Evolutionary conservation across 768 basidiomycete genomes (phyloP), one percentile per base, ranked within the genome.

Genomic region (Tulasnella sp.): DNA sequence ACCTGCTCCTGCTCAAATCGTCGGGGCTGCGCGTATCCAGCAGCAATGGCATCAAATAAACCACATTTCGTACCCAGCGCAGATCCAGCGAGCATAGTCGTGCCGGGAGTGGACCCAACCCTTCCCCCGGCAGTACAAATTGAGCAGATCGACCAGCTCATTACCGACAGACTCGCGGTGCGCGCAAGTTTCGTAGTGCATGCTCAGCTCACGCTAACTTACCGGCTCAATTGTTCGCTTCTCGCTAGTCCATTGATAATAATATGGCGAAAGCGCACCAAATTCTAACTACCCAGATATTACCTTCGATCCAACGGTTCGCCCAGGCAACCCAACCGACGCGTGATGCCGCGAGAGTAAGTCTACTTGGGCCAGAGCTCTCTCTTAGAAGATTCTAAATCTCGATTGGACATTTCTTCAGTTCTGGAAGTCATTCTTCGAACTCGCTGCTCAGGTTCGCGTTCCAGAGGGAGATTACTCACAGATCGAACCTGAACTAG

Each of bases 391-490:
- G 42, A 46, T 18, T 2, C 32, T 48, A 6, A 51, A 20, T n/a
- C 69, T 20, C 29, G 55, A n/a, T 37, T 7, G 20, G 20, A 26
- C 15, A 9, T 51, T 51, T 51, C 23, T 81, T 23, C 20, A 97
- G 96, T 98, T 98, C 83, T 99, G 97, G 96, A 92, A 91, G 5
- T 92, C 93, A 0, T 99, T 99, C 87, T 98, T 96, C 82, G 96
- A 98, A 82, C 90, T 93, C 79, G 95, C 96, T 11, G 96, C 97
- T 4, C 91, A 94, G 81, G 92, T 95, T 39, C 90, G 91, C 55
- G 92, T 96, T 67, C 91, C 92, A 5, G 90, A 87, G 44, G 93
- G 90, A 18, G 91, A 93, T 77, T 87, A 89, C 78, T 89, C 88
- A n/a, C 88, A 86, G 9, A 51, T 48, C 32, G 78, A 61, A 15